These are phyloP conservation scores for Syzygium oleosum DNA, from an alignment of 345 rosid species.

Conservation along the genomic window DNA sequence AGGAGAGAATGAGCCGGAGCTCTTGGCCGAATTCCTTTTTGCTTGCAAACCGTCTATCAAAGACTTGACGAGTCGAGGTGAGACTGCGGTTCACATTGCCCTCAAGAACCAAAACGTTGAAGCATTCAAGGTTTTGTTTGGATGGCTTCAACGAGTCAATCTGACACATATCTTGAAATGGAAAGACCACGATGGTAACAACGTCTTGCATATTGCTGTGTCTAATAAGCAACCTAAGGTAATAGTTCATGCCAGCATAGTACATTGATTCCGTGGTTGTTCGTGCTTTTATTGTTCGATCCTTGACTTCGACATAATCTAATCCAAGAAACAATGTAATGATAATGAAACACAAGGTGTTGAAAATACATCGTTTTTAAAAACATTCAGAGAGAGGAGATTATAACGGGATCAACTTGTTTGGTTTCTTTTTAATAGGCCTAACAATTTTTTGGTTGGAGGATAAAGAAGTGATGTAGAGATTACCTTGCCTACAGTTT, in stretches of 20 bases:
- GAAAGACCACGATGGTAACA: not conserved
- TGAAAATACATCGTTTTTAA: not conserved
- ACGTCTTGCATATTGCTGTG: rapidly evolving
- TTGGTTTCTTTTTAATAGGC: not conserved
- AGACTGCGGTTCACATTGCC: not conserved
- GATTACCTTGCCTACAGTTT: not conserved
- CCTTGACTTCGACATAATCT: not conserved
- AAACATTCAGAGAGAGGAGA: not conserved
- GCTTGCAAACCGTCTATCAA: rapidly evolving
- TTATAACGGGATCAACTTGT: not conserved
- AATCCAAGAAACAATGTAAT: too few species aligned
- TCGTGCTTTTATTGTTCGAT: not conserved
- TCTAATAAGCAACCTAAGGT: rapidly evolving
- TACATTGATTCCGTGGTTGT: not conserved
- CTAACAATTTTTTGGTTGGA: not conserved
- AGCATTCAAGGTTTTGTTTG: not conserved
- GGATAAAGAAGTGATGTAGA: not conserved
- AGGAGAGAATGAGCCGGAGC: not conserved
- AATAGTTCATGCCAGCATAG: rapidly evolving
- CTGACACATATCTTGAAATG: not conserved
- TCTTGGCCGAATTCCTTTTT: not conserved
- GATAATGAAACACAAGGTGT: not conserved
- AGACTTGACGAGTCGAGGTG: not conserved
- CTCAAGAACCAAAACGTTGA: rapidly evolving
- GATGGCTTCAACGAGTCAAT: not conserved